Base-by-base conservation (phyloP, 1,139 yeast genomes). In the Geotrichum cucujoidarum region DNA sequence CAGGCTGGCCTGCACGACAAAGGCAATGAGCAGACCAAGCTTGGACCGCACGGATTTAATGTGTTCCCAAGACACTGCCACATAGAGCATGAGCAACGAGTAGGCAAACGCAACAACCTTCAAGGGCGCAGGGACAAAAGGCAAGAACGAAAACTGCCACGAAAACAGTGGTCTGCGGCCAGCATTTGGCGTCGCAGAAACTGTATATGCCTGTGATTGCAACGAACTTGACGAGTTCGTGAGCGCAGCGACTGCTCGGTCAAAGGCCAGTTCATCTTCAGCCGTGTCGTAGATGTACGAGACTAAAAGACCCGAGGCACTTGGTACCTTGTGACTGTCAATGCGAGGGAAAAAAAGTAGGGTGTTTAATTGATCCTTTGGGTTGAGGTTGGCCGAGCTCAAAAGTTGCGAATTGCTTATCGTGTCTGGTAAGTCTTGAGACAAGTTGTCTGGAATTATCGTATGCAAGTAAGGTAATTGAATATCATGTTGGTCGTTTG, bases 21-120 rank as follows among this genome's bases (percentile, higher is more conserved):
- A 80, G 0, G 89, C 90, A n/a, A 75, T 49, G 6, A 81, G 56
- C 11, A 85, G 65, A 0, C 92, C 90, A 1, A 71, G 43, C 56
- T 74, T 75, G 1, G 90, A 82, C 45, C 80, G 73, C 10, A 84
- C 75, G 18, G 78, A 70, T 42, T 76, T 76, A 45, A 75, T 66
- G 52, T 79, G 77, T 17, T 78, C 67, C 27, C 82, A 67, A 16
- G 83, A 72, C n/a, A 81, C 57, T 3, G 66, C 44, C 42, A 70
- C 63, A 53, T 74, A 74, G 2, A 67, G 21, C 0, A 65, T 50
- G 2, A 72, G 59, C 2, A 63, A 37, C 0, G 63, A 43, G 50
- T 73, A 73, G 1, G 66, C 57, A 0, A 61, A 2, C 8, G 24
- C 14, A 6, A 43, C 24, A 6, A 22, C 24, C 2, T 22, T 13